A percentile compares a stretch with the other conserved stretches of the same genome.
Conservation (phyloP, 768 basidiomycete genomes). For the Leucocoprinus sp. region DNA sequence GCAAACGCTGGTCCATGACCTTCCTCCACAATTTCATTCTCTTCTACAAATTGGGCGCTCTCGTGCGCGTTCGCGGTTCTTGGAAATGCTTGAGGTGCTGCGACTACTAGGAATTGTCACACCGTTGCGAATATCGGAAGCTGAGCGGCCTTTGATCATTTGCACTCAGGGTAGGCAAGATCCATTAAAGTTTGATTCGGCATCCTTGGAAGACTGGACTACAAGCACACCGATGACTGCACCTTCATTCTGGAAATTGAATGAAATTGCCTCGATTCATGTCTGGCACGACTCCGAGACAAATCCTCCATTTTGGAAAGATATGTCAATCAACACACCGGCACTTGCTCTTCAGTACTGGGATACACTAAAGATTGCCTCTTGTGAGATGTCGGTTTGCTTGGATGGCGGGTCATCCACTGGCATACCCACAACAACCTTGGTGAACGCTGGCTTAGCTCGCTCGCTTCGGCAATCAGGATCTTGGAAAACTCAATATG, state of each 20-base stretch:
- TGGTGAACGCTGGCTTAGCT: slow-evolving; percentile 23
- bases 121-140: slow-evolving; percentile 43
- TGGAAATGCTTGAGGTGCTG: slow-evolving; percentile 56
- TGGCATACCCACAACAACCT: slow-evolving; percentile 13
- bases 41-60: slow-evolving; percentile 52
- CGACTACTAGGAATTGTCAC: slow-evolving; percentile 47
- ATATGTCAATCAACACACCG: slow-evolving; percentile 31
- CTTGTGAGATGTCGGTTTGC: slow-evolving; percentile 26
- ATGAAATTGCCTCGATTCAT: slow-evolving; percentile 44
- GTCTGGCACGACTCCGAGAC: slow-evolving; percentile 49
- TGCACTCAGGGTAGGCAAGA: slow-evolving; percentile 36
- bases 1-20: slow-evolving; percentile 40
- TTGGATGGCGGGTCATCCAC: slow-evolving; percentile 2
- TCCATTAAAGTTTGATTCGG: slow-evolving; percentile 39
- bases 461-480: slow-evolving; percentile 48
- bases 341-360: slow-evolving; percentile 45
- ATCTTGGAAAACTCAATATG: slow-evolving; percentile 57
- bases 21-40: slow-evolving; percentile 43
- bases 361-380: slow-evolving; percentile 43
- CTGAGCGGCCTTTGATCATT: slow-evolving; percentile 33
- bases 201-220: slow-evolving; percentile 35
- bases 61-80: slow-evolving; percentile 48
- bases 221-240: slow-evolving; percentile 35
- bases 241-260: slow-evolving; percentile 61
- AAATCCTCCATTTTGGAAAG: slow-evolving; percentile 47